These are phyloP conservation scores for Rhynchospora tenuis DNA, from an alignment of 176 grass and related monocot genomes.

Conservation along the genomic window DNA sequence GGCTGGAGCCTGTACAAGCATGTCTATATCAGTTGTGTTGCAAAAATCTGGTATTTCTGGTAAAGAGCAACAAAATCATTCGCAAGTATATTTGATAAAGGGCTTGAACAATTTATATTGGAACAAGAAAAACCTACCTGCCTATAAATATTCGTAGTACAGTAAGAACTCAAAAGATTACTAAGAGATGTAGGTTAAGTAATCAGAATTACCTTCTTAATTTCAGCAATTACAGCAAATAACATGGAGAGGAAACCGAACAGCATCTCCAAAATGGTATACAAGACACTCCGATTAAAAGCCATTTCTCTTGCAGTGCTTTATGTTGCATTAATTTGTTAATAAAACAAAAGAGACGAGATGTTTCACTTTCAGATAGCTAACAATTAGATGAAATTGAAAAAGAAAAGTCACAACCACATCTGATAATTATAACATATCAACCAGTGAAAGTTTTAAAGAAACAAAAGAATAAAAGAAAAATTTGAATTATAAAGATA, in stretches of 20 bases:
- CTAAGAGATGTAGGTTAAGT: too few relatives aligned
- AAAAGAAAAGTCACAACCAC: neutral
- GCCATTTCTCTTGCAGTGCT: slow-evolving; percentile 42
- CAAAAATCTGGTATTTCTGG: neutral
- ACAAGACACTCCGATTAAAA: slow-evolving; percentile 9
- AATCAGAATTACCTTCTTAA: slow-evolving; percentile 59
- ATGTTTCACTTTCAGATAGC: neutral
- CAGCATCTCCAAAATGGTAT: slow-evolving; percentile 30
- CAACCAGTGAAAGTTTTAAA: neutral
- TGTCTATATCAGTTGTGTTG: neutral
- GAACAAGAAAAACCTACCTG: neutral
- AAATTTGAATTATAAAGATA: neutral
- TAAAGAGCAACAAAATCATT: neutral
- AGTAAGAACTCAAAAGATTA: too few relatives aligned
- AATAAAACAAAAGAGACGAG: neutral
- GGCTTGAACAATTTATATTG: neutral
- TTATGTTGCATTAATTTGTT: too few relatives aligned
- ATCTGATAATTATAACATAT: neutral
- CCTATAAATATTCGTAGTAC: too few relatives aligned
- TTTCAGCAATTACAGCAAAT: slow-evolving; percentile 67
- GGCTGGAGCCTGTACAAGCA: slow-evolving; percentile 38
- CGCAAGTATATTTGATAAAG: neutral
- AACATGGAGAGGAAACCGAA: slow-evolving; percentile 49
- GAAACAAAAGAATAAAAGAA: neutral
- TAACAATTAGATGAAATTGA: neutral